Base-by-base conservation (phyloP, 306 rosid genomes). In the Rosa persica region DNA sequence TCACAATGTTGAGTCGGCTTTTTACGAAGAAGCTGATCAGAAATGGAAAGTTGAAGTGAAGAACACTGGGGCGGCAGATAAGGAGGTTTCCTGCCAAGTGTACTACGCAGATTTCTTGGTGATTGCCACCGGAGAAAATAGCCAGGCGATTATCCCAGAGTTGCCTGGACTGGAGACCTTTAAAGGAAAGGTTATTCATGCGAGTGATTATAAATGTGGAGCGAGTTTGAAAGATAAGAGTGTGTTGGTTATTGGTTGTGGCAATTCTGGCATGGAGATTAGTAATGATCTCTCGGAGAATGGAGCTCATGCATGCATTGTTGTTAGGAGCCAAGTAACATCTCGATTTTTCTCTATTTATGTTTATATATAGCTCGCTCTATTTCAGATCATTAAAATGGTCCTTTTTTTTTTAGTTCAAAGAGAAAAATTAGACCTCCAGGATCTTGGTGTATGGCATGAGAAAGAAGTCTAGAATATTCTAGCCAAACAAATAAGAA, bases 221-320 rank as follows among this genome's bases (percentile, higher is more conserved):
- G 64, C 58, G 1, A 76, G 51, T 48, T 89, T 77, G 62, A 61
- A 73, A 44, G 75, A 77, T 0, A 80, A 87, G 72, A 73, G 74
- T 4, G 93, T 87, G 67, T 72, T 90, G 72, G 96, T 92, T 0
- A 89, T 92, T 70, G 96, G 97, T 0, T 83, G 84, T 47, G 90
- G 93, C 0, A 92, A 92, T 79, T 92, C 92, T 0, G 92, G 90
- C 19, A 92, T 92, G 92, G 97, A 92, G 78, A 84, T 88, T 42
- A 81, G 85, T 34, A 82, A 81, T 72, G 92, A 89, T 57, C 73
- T 91, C 0, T 46, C 75, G 3, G 85, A 91, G 49, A 79, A 81
- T 27, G 87, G 89, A 39, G 93, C 90, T 48, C 70, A 62, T 40
- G 81, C 91, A 13, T 89, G 91, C 19, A 64, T 92, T 12, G 6